Conservation (phyloP, 75 land plant species). For the Pinus tabuliformis region DNA sequence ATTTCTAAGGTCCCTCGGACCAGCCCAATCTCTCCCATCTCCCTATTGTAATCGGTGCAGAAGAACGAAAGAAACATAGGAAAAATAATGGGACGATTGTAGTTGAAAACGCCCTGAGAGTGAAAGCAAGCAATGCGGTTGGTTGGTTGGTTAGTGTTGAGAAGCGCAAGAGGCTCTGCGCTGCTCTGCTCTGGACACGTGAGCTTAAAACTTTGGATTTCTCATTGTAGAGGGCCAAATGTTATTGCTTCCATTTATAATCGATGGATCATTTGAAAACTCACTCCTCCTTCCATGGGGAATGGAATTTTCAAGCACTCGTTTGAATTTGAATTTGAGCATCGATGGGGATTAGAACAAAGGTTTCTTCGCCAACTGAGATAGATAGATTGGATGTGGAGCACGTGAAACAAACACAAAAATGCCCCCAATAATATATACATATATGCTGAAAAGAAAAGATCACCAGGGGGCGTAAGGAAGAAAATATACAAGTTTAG, state of each 20-base stretch:
- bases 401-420: conserved; percentile 8
- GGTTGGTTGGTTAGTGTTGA: background rate
- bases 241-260: background rate
- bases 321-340: background rate
- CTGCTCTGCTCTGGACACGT: too few relatives aligned
- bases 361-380: conserved; percentile 1
- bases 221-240: background rate
- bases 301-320: background rate
- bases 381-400: conserved; percentile 3
- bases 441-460: too few relatives aligned
- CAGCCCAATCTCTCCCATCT: too few relatives aligned
- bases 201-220: background rate
- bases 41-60: too few relatives aligned
- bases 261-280: background rate
- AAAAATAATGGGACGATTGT: too few relatives aligned
- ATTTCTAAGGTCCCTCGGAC: too few relatives aligned
- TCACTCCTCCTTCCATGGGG: background rate
- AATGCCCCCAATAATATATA: background rate
- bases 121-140: background rate
- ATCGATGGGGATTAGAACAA: background rate
- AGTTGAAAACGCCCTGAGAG: too few relatives aligned
- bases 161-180: background rate
- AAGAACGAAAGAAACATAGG: too few relatives aligned
- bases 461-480: background rate
- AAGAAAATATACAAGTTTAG: background rate